Base-by-base conservation (phyloP, 768 basidiomycete species). In the Boletus tomentosulus region DNA sequence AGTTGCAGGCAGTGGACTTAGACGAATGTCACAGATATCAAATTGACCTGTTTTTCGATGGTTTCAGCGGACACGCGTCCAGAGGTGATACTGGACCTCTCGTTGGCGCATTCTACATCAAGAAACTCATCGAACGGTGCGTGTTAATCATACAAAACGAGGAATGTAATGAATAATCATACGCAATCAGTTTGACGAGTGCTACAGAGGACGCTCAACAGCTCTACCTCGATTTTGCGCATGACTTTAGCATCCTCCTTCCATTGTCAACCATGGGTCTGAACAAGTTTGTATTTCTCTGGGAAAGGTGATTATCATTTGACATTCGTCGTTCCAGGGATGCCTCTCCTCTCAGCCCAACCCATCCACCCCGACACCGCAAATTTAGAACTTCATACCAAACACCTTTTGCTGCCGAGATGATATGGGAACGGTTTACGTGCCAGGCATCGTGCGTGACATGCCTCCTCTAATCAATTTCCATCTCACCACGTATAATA, bases 361-460 rank as follows among this genome's bases (percentile, higher is more conserved):
- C 25, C 3, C 66, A 48, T 62, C 53, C 70, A 62, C 39, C 60
- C 54, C 6, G 44, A 33, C 39, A 58, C 35, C 70, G 76, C 31
- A 72, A 68, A 37, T 77, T 70, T 62, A 62, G 65, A 48, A 74
- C 66, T 15, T 71, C 74, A 3, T 22, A 57, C 11, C 74, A 74
- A 55, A 62, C 71, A 10, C 76, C 76, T 19, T 78, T 78, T 50
- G 75, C 62, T 22, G 75, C 74, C 30, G 66, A 64, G 33, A 75
- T 77, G 71, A 51, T 73, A 16, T 77, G 74, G 74, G 76, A 77
- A 61, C 69, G 60, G 57, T 77, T 75, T 59, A 62, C 64, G 4
- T 77, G 76, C 62, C 44, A 60, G 30, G 56, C 58, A n/a, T 73
- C 71, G 72, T 72, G 34, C 37, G 66, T 62, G 5, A 10, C 13